Evolutionary conservation across 1,284 basidiomycete species (phyloP).

Genomic region (Marasmius fiardii): DNA sequence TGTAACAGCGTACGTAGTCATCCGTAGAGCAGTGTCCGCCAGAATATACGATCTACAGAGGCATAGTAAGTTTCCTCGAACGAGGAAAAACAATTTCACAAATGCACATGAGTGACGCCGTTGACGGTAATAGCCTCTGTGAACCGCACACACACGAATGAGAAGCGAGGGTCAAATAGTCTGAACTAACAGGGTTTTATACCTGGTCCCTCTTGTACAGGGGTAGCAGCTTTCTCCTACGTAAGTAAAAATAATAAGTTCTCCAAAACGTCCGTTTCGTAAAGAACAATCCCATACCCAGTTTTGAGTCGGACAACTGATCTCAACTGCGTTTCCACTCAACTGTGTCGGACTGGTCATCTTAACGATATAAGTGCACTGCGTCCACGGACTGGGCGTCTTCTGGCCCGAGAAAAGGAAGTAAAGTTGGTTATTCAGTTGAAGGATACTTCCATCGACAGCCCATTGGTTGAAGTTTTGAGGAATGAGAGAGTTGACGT

Average conservation of each 20-base stretch:
- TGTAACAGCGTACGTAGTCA: constrained; percentile 14
- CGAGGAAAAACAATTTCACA: not conserved
- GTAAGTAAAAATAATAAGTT: not conserved
- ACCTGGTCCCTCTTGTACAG: constrained; percentile 19
- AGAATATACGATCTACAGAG: constrained; percentile 17
- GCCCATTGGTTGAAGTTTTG: constrained; percentile 20
- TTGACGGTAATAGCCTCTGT: constrained; percentile 17
- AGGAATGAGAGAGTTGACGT: constrained; percentile 17
- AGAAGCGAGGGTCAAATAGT: not conserved
- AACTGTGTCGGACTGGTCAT: constrained; percentile 16
- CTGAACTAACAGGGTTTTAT: not conserved
- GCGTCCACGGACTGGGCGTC: constrained; percentile 15
- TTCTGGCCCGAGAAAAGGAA: constrained; percentile 17
- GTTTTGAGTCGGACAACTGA: constrained; percentile 16
- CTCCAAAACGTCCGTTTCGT: not conserved
- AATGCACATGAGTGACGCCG: constrained; percentile 14
- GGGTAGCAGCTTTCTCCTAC: constrained; percentile 16
- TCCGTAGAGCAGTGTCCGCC: constrained; percentile 19
- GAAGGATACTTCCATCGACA: constrained; percentile 18
- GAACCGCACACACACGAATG: not conserved
- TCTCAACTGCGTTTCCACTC: constrained; percentile 15
- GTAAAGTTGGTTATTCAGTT: constrained; percentile 14
- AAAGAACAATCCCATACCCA: constrained; percentile 12
- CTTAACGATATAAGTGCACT: constrained; percentile 15
- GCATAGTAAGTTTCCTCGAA: not conserved